Percentiles rank a stretch among this genome's conserved stretches.
Conservation (phyloP, 305 asterid species). For the Fraxinus sp. region DNA sequence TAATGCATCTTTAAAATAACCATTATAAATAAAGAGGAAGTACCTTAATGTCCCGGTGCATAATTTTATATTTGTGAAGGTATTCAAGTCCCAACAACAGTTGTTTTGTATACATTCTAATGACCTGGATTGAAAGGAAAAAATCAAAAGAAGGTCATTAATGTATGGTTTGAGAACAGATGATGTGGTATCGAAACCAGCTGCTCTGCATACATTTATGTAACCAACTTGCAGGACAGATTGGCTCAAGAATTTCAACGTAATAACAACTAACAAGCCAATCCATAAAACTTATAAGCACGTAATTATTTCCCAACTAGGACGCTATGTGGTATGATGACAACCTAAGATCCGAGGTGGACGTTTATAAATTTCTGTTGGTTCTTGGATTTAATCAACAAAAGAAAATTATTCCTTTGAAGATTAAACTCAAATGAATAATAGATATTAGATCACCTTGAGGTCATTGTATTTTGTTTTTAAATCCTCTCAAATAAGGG, state of each 20-base stretch:
- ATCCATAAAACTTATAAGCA: constrained; percentile 2
- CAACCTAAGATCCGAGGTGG: background rate
- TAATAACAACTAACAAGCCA: background rate
- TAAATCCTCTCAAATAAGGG: background rate
- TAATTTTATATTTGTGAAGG: constrained; percentile 79
- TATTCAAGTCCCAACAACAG: constrained; percentile 78
- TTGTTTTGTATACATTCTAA: constrained; percentile 87
- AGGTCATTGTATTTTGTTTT: background rate
- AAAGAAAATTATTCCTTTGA: background rate
- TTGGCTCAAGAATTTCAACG: background rate
- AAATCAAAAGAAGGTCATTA: constrained; percentile 5
- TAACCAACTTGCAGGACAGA: constrained; percentile 2
- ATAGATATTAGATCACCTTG: background rate
- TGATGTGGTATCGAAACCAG: background rate
- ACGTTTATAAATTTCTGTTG: constrained; percentile 3
- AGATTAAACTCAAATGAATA: background rate
- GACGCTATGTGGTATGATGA: constrained; percentile 4
- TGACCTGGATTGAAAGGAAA: constrained; percentile 53
- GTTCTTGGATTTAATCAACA: background rate
- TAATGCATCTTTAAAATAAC: constrained; percentile 7
- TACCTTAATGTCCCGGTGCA: constrained; percentile 98
- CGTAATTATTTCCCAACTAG: background rate
- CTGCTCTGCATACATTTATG: background rate
- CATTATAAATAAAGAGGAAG: constrained; percentile 9
- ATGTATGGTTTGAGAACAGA: background rate